Evolutionary conservation across 164 flowering plant species (phyloP).

Genomic region (Magnolia kwangsiensis): DNA sequence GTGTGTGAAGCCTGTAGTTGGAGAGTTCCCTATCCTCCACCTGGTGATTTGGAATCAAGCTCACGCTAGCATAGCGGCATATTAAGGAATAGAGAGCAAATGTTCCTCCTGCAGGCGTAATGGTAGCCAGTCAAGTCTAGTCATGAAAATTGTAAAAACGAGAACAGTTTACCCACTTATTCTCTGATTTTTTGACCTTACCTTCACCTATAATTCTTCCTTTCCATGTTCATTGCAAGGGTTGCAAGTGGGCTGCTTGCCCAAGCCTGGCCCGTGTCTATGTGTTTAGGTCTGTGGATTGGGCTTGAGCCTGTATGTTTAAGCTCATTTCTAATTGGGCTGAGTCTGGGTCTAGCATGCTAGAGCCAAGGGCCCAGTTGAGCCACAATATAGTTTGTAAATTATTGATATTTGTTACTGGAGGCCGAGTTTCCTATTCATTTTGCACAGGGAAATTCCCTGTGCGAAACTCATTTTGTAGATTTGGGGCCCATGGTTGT

Average conservation of each 20-base stretch:
- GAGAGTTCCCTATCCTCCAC: constrained; percentile 62
- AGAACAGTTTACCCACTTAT: background rate
- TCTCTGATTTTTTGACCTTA: background rate
- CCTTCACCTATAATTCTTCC: background rate
- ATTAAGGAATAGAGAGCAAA: constrained; percentile 76
- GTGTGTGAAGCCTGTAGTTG: constrained; percentile 44
- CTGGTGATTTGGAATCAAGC: constrained; percentile 61
- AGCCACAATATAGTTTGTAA: too few relatives aligned
- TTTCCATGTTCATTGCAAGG: background rate
- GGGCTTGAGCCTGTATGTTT: background rate
- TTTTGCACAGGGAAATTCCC: too few relatives aligned
- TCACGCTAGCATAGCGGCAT: constrained; percentile 58
- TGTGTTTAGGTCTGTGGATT: background rate
- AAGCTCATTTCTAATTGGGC: too few relatives aligned
- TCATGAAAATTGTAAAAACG: background rate
- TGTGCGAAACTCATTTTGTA: too few relatives aligned
- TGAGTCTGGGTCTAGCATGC: too few relatives aligned
- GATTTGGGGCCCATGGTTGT: too few relatives aligned
- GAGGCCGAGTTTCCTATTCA: too few relatives aligned
- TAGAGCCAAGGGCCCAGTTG: too few relatives aligned
- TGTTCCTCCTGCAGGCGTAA: constrained; percentile 57
- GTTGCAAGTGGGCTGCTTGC: background rate
- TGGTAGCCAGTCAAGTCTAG: background rate
- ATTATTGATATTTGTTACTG: too few relatives aligned
- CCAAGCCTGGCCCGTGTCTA: background rate